These are phyloP conservation scores for Eragrostis curvula DNA, from an alignment of 176 grass and related monocot genomes.

Conservation along the genomic window DNA sequence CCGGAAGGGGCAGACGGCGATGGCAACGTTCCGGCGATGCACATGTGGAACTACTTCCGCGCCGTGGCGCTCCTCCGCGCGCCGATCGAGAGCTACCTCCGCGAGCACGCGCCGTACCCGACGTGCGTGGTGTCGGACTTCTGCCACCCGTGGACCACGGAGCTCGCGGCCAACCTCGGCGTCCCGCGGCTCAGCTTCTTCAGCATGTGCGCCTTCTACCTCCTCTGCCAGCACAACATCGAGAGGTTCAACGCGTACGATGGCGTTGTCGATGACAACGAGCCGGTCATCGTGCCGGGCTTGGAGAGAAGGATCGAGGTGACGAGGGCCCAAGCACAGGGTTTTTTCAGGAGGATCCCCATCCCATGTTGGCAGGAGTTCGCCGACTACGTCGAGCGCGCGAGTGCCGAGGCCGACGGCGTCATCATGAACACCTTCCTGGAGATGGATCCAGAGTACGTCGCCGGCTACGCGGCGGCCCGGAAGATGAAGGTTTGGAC, in stretches of 20 bases:
- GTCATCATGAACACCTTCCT: constrained; percentile 61
- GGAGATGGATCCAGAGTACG: constrained; percentile 56
- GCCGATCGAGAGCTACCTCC: constrained; percentile 46
- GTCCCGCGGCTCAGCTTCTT: constrained; percentile 57
- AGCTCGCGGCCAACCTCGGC: constrained; percentile 45
- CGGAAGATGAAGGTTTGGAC: constrained; percentile 63
- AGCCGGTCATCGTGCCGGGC: constrained; percentile 53
- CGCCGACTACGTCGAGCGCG: constrained; percentile 18
- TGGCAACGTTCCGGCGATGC: not conserved
- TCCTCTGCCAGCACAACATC: constrained; percentile 54
- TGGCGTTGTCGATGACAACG: constrained; percentile 11
- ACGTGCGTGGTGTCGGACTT: constrained; percentile 63
- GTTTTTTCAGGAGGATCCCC: constrained; percentile 18
- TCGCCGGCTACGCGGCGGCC: constrained; percentile 50
- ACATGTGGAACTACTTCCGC: not conserved
- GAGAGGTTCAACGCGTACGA: constrained; percentile 42
- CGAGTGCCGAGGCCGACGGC: constrained; percentile 45
- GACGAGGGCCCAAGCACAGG: constrained; percentile 44
- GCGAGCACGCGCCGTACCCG: constrained; percentile 32
- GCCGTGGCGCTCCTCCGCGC: constrained; percentile 22
- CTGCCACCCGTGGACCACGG: constrained; percentile 55
- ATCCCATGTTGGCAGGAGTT: not conserved
- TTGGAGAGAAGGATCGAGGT: constrained; percentile 47
- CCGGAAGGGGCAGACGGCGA: constrained; percentile 12
- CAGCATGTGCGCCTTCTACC: constrained; percentile 58